Base-by-base conservation (phyloP, 495 filamentous ascomycete species). In the Tuber indicum region DNA sequence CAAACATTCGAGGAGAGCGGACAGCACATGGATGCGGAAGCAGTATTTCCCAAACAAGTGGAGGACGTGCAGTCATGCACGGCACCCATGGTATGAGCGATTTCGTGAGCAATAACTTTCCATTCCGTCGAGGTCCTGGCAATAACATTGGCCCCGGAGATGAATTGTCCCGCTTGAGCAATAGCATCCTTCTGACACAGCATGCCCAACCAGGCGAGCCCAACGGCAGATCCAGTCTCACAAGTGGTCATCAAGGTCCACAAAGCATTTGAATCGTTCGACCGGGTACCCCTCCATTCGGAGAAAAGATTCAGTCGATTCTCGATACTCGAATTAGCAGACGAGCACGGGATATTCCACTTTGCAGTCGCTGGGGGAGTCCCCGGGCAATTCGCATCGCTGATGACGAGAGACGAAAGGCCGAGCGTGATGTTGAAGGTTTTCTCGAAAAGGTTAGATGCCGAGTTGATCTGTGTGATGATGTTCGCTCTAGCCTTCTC, bases 41-140 rank as follows among this genome's bases (percentile, higher is more conserved):
- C 88, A 7, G 88, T 88, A 36, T 87, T 87, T 75, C 90, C 86
- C 3, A 77, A 71, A 84, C 96, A 98, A n/a, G 91, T 89, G 19
- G 85, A 69, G 0, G 86, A 81, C 7, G 88, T 91, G 84, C 96
- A 99, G 85, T 99, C 96, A 83, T 99, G 96, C 52, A 97, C 93
- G 19, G 96, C 96, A 66, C 96, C 96, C 82, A 97, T 97, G 0
- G 93, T 98, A 79, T 99, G 96, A 16, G 96, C 96, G 19, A 92
- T 90, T 84, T 99, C 96, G 82, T 99, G 96, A 76, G 96, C 95
- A 85, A 98, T 94, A 73, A 99, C 92, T 83, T 97, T 93, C 96
- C 96, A 99, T 80, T 97, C 93, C 36, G 89, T 92, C 17, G 89
- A 86, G 3, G 93, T 97, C 72, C 90, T 90, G 26, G 94, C 91